Evolutionary conservation across 495 filamentous ascomycete species (phyloP).

Genomic region (Annulohypoxylon nitens): DNA sequence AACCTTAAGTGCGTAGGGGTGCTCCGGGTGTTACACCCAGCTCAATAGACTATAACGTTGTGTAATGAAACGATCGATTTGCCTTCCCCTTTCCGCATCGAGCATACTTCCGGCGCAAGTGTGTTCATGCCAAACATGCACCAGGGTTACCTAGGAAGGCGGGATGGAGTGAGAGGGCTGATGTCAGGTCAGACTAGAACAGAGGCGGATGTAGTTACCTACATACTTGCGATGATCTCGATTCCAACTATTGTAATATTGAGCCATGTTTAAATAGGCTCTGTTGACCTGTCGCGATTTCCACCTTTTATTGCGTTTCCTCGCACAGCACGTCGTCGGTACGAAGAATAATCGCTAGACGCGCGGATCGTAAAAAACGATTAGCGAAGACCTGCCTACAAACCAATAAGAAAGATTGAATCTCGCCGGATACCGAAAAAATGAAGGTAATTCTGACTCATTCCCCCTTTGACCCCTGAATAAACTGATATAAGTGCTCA

Average conservation of each 20-base stretch:
- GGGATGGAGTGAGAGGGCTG: not conserved
- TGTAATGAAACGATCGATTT: constrained; percentile 10
- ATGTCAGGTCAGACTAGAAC: constrained; percentile 5
- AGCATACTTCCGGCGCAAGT: constrained; percentile 20
- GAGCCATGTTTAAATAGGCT: not conserved
- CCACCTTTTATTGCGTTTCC: constrained; percentile 1
- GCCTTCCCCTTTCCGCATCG: constrained; percentile 16
- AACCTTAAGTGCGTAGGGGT: not conserved
- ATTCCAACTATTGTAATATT: not conserved
- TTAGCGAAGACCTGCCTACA: not conserved
- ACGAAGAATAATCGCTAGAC: not conserved
- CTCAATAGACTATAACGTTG: not conserved
- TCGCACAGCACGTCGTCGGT: not conserved
- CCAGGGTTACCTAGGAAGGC: not conserved
- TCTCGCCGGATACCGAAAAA: not conserved
- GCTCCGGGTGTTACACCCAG: not conserved
- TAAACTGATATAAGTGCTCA: not conserved
- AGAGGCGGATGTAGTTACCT: not conserved
- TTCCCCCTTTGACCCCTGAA: not conserved
- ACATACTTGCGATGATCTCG: not conserved
- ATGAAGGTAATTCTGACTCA: constrained; percentile 5
- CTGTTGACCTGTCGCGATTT: not conserved
- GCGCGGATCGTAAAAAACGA: not conserved
- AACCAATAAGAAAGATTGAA: not conserved
- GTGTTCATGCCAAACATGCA: constrained; percentile 15